Conservation (phyloP, 495 filamentous ascomycete species). For the Barbatosphaeria neglecta region DNA sequence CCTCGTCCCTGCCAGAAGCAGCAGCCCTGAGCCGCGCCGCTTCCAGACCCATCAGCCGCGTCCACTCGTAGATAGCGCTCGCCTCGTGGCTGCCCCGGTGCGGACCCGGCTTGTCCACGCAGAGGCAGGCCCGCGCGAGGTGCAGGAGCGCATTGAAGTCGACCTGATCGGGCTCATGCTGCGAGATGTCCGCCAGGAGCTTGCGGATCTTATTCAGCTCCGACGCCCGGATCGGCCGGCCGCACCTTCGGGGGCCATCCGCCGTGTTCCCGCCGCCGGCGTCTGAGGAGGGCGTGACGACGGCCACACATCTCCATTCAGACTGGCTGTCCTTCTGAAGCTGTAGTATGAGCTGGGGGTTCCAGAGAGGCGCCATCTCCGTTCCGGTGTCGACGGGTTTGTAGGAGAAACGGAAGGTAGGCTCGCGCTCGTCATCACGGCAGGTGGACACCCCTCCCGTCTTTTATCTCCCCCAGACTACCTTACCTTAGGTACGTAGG, state of each 20-base stretch:
- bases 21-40: neutral
- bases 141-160: slow-evolving; percentile 5
- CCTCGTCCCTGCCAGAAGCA: neutral
- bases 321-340: neutral
- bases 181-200: slow-evolving; percentile 4
- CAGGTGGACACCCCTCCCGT: no score
- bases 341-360: slow-evolving; percentile 1
- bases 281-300: neutral
- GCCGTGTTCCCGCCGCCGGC: neutral
- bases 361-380: slow-evolving; percentile 2
- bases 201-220: slow-evolving; percentile 4
- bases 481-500: no score
- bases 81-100: slow-evolving; percentile 5
- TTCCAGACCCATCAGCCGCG: slow-evolving; percentile 3
- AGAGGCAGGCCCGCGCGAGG: slow-evolving; percentile 4
- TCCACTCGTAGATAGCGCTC: slow-evolving; percentile 6
- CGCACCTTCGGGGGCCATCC: neutral
- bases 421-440: no score
- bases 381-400: neutral
- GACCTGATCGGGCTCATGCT: slow-evolving; percentile 5
- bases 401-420: no score
- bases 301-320: slow-evolving; percentile 1
- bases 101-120: neutral
- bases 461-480: no score
- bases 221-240: neutral